Percentiles rank a stretch among this genome's conserved stretches.
These are phyloP conservation scores for Ceratocystis papillata DNA, from an alignment of 2,329 filamentous ascomycete species.

Conservation along the genomic window DNA sequence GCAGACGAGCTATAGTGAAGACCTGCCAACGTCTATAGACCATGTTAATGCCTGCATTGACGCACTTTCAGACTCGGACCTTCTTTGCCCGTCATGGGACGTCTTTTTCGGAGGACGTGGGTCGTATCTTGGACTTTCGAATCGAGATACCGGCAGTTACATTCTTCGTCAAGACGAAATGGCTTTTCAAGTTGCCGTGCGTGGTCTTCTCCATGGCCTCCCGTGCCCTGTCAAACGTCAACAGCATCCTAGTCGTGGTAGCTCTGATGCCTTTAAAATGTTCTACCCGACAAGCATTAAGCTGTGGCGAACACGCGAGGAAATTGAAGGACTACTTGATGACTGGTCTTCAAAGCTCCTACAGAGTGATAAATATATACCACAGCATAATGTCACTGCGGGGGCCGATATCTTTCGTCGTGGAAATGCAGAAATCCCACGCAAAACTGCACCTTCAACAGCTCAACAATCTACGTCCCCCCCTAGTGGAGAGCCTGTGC, in stretches of 20 bases:
- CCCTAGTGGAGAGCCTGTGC: slow-evolving; percentile 29
- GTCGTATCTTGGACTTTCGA: slow-evolving; percentile 34
- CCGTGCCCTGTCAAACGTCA: slow-evolving; percentile 72
- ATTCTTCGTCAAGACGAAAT: slow-evolving; percentile 85
- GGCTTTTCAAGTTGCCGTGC: slow-evolving; percentile 78
- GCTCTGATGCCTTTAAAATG: slow-evolving; percentile 66
- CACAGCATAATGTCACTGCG: slow-evolving; percentile 34
- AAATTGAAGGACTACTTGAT: slow-evolving; percentile 63
- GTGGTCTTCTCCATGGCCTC: slow-evolving; percentile 73
- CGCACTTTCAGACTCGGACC: slow-evolving; percentile 73
- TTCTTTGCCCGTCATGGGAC: slow-evolving; percentile 65
- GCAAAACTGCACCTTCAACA: slow-evolving; percentile 26
- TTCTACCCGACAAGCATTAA: slow-evolving; percentile 80
- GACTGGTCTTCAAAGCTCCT: slow-evolving; percentile 54
- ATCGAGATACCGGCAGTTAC: slow-evolving; percentile 54
- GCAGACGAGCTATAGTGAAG: slow-evolving; percentile 36
- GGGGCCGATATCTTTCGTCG: slow-evolving; percentile 42
- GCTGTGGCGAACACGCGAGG: slow-evolving; percentile 73
- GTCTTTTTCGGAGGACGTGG: slow-evolving; percentile 50
- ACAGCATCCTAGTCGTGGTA: slow-evolving; percentile 20
- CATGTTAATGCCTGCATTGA: slow-evolving; percentile 78
- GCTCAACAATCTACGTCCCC: slow-evolving; percentile 11
- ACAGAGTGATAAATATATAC: slow-evolving; percentile 39
- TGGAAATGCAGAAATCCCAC: slow-evolving; percentile 30
- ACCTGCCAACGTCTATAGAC: slow-evolving; percentile 49